Evolutionary conservation across 1,139 yeast genomes (phyloP), one percentile per base, ranked within the genome.

Genomic region (Meyerozyma guilliermondii): DNA sequence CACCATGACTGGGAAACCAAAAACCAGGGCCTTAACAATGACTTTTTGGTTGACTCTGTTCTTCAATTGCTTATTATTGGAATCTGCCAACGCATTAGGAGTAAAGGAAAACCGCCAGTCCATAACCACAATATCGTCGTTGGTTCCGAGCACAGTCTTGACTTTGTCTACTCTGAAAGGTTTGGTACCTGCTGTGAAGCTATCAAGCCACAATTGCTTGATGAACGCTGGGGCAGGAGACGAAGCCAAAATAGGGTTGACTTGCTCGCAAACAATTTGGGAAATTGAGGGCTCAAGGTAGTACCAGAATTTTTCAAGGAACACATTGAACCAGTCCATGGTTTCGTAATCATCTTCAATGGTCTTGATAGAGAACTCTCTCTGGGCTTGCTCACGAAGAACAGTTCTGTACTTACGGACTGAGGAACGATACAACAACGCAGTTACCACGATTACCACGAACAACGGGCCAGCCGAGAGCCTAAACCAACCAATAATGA

Each of bases 151-250:
- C 54, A 89, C 78, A 2, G 97, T 87, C 58, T 92, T 87, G 22
- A 91, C 97, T 48, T 76, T 75, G 57, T 92, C 97, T 47, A 92
- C 74, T 62, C 98, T 78, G 30, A 96, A 96, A 9, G 98, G 96
- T 65, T 92, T 92, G 7, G 96, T 84, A 50, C 98, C 98, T 14
- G 86, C 78, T 8, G 98, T 91, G 58, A 92, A 84, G 46, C 87
- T 78, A 59, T 87, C 95, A 42, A 92, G 75, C 87, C 96, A 86
- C 47, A 91, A 64, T 8, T 87, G 73, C 55, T 86, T 86, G 47
- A 92, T 71, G 54, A 91, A 88, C 1, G 83, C 83, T 9, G 98
- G 98, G 33, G 83, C 78, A n/a, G 83, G 76, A 30, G 87, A 76
- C 29, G 78, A 76, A 5, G 95, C 88, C 47, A 92, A 65, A 38